Evolutionary conservation across 495 filamentous ascomycete species (phyloP).

Genomic region (Podospora pseudocomata): DNA sequence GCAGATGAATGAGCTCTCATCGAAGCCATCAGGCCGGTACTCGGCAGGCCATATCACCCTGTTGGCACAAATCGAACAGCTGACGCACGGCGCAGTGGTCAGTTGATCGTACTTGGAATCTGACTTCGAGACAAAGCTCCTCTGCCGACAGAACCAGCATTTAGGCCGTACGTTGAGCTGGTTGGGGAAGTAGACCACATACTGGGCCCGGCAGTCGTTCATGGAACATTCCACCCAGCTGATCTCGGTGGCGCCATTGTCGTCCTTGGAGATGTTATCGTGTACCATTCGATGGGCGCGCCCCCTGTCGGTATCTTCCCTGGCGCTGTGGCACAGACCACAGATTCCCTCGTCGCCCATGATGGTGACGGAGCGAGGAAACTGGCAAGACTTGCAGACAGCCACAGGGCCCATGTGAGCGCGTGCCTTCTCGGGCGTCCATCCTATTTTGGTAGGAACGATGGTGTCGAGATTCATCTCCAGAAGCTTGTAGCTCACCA

Average conservation of each 20-base stretch:
- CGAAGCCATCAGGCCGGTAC: slow-evolving; percentile 33
- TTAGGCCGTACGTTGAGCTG: slow-evolving; percentile 40
- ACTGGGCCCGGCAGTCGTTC: slow-evolving; percentile 42
- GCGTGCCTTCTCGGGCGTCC: slow-evolving; percentile 41
- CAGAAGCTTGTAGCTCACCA: slow-evolving; percentile 48
- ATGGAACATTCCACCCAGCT: slow-evolving; percentile 44
- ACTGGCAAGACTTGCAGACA: slow-evolving; percentile 40
- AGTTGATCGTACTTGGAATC: slow-evolving; percentile 6
- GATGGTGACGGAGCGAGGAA: slow-evolving; percentile 45
- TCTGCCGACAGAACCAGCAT: slow-evolving; percentile 43
- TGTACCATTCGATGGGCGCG: slow-evolving; percentile 18
- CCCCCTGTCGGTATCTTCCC: background rate
- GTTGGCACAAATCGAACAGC: slow-evolving; percentile 41
- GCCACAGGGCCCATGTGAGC: slow-evolving; percentile 36
- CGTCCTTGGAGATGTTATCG: slow-evolving; percentile 29
- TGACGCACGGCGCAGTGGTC: slow-evolving; percentile 29
- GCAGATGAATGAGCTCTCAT: slow-evolving; percentile 33
- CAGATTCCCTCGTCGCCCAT: slow-evolving; percentile 38
- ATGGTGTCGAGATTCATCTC: slow-evolving; percentile 43
- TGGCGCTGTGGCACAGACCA: slow-evolving; percentile 33
- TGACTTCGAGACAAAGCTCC: background rate
- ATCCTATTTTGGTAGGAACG: slow-evolving; percentile 35
- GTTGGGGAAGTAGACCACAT: slow-evolving; percentile 42
- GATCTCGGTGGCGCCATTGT: slow-evolving; percentile 23
- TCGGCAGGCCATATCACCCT: slow-evolving; percentile 41